Evolutionary conservation across 306 rosid genomes (phyloP).

Genomic region (Styphnolobium japonicum): DNA sequence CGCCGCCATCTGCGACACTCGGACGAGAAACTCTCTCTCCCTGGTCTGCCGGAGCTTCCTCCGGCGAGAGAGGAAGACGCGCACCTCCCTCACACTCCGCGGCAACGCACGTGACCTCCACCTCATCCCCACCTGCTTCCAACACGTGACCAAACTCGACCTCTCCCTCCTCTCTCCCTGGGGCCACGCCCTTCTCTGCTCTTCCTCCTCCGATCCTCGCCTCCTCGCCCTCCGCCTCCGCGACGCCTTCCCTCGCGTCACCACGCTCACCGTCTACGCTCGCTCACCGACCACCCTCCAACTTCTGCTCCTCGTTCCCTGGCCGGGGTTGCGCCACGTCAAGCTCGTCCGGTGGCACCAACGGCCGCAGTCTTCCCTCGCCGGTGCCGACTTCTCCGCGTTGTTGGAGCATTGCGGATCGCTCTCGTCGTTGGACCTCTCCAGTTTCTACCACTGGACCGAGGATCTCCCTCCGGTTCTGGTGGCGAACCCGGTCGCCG

Average conservation of each 20-base stretch:
- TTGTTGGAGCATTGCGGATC: slow-evolving; percentile 41
- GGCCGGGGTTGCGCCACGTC: slow-evolving; percentile 59
- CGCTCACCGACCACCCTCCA: slow-evolving; percentile 51
- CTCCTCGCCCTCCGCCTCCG: slow-evolving; percentile 54
- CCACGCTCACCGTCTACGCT: slow-evolving; percentile 52
- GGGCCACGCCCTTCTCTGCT: slow-evolving; percentile 58
- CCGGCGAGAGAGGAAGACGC: slow-evolving; percentile 49
- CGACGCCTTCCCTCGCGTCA: slow-evolving; percentile 45
- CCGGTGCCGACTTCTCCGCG: slow-evolving; percentile 51
- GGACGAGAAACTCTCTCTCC: slow-evolving; percentile 54
- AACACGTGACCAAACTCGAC: slow-evolving; percentile 43
- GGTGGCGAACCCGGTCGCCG: slow-evolving; percentile 26
- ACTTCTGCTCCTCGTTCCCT: slow-evolving; percentile 29
- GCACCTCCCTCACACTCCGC: slow-evolving; percentile 49
- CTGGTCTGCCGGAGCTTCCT: slow-evolving; percentile 49
- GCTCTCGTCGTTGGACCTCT: slow-evolving; percentile 50
- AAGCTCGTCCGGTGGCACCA: slow-evolving; percentile 75
- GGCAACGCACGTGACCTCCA: slow-evolving; percentile 69
- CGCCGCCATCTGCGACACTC: slow-evolving; percentile 44
- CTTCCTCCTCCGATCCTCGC: slow-evolving; percentile 33
- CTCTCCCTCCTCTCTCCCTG: slow-evolving; percentile 63
- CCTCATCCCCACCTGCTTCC: slow-evolving; percentile 52
- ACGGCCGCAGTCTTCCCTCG: slow-evolving; percentile 17
- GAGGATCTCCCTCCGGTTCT: slow-evolving; percentile 65
- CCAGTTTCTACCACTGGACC: slow-evolving; percentile 66